Evolutionary conservation across 306 rosid species (phyloP), one percentile per base, ranked within the genome.

Genomic region (Clitoria ternatea): DNA sequence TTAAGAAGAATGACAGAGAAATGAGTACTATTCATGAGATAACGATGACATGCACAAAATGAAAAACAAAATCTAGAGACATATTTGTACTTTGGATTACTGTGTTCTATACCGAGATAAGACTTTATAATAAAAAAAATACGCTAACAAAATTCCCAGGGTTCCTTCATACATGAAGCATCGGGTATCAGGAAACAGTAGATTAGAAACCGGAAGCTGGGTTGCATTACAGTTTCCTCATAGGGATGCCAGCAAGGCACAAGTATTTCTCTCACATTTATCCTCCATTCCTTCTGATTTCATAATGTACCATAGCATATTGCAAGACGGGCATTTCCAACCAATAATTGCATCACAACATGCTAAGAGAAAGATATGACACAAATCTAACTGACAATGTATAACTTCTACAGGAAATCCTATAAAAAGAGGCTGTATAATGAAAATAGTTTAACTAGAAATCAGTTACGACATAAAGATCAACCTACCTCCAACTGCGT

Each of bases 401-500:
- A 57, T 20, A 73, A 40, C 11, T 22, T 60, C 43, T 61, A 32
- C 14, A 18, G 20, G 29, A 4, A 40, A 3, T 40, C 42, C 35
- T 39, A 37, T 13, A n/a, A 50, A 61, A 65, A 69, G 49, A 24
- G 49, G 37, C 37, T 29, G 55, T 15, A 71, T 5, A 57, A 48
- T 30, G 53, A 12, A 49, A 33, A 67, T 57, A 64, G 69, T 47
- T 36, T 32, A 36, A 74, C 61, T 55, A 53, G 17, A 65, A 27
- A n/a, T 39, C 44, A 61, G 48, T 42, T 53, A 29, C 32, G 18
- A 45, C 24, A 19, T 22, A 24, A 64, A 45, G 69, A 52, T 53
- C 74, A 74, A 69, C 68, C 78, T 73, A 93, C 98, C 96, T 90
- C 98, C 78, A 93, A 87, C 87, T 93, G 97, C 60, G 89, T 87